A percentile compares a stretch with the other conserved stretches of the same genome.
phyloP scores from a whole-genome alignment of 2,329 filamentous ascomycete species.

The Cladosporium halotolerans region DNA sequence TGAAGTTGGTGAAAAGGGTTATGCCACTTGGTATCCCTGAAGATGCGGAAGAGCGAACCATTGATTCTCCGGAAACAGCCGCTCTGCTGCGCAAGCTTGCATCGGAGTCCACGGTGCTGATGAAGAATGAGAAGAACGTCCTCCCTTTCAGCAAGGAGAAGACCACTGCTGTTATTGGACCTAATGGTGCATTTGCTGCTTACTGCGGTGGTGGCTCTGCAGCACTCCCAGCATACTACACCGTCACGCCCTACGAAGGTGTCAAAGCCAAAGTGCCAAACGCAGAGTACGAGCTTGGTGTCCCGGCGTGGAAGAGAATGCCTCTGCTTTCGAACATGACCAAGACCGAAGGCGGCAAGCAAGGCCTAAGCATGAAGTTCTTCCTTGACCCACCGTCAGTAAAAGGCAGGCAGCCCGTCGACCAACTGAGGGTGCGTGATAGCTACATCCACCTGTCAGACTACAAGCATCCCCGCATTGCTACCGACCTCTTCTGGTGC shows the following conservation, averaged over 20 bases:
- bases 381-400: conserved; percentile 51
- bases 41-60: conserved; percentile 23
- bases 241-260: conserved; percentile 28
- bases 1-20: conserved; percentile 49
- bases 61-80: conserved; percentile 29
- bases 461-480: conserved; percentile 40
- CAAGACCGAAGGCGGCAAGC: conserved; percentile 19
- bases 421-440: conserved; percentile 40
- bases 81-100: conserved; percentile 24
- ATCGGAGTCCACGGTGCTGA: conserved; percentile 25
- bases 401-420: conserved; percentile 45
- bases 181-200: conserved; percentile 65
- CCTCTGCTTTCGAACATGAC: conserved; percentile 22
- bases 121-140: conserved; percentile 63
- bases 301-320: conserved; percentile 25
- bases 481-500: conserved; percentile 35
- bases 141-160: conserved; percentile 61
- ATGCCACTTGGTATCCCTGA: conserved; percentile 24
- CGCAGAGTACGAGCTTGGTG: conserved; percentile 20
- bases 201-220: conserved; percentile 31
- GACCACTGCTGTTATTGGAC: conserved; percentile 67
- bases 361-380: conserved; percentile 24
- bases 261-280: conserved; percentile 22
- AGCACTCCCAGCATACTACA: conserved; percentile 30
- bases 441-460: conserved; percentile 44